A percentile compares a stretch with the other conserved stretches of the same genome.
Conservation (phyloP, 2,329 filamentous ascomycete genomes). For the Colletotrichum sp. region DNA sequence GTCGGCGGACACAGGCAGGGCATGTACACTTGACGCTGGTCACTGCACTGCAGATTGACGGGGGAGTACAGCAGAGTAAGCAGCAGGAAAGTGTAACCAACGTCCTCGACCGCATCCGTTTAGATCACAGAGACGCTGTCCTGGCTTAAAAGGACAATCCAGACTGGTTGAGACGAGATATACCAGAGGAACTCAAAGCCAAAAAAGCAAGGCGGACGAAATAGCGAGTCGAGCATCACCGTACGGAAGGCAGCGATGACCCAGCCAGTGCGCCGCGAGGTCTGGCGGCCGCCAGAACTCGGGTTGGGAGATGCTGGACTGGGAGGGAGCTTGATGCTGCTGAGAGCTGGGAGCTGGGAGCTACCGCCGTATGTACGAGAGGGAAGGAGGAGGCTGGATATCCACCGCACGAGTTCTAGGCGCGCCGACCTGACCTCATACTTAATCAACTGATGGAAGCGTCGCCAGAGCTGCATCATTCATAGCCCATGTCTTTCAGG, state of each 20-base stretch:
- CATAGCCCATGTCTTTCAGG: background rate
- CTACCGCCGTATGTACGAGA: background rate
- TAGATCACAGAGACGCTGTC: background rate
- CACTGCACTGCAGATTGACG: background rate
- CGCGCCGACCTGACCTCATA: slow-evolving; percentile 9
- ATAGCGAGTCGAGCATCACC: background rate
- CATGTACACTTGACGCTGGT: background rate
- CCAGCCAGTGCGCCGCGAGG: background rate
- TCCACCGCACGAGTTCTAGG: background rate
- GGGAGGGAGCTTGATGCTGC: background rate
- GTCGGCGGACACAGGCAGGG: background rate
- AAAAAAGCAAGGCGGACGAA: background rate
- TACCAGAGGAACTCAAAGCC: background rate
- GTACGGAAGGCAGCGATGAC: background rate
- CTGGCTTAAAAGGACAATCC: background rate
- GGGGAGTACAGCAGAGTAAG: background rate
- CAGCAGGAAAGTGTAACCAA: background rate
- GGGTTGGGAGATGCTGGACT: background rate
- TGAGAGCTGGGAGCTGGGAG: background rate
- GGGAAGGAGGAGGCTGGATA: background rate
- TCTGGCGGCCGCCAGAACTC: background rate
- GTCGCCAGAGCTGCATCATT: slow-evolving; percentile 1
- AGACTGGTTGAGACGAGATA: background rate
- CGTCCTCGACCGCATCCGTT: background rate
- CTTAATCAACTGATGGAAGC: background rate